Percentiles rank a stretch among this genome's conserved stretches.
Conservation (phyloP, 805 yeast species). For the Komagataella pseudopastoris region DNA sequence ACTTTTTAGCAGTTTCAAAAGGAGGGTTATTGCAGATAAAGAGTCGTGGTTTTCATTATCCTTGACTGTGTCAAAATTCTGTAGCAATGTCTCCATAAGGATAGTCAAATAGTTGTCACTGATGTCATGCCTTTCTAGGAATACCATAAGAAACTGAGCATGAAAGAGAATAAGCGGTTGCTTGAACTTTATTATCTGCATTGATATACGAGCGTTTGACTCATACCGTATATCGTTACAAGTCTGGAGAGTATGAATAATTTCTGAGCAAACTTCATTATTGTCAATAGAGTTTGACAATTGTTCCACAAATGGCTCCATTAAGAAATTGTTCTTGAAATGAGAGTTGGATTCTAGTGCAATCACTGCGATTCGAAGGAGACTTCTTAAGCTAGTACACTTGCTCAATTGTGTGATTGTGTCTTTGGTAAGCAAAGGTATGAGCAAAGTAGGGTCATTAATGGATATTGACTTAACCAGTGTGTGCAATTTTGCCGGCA, state of each 20-base stretch:
- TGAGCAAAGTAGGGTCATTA: background rate
- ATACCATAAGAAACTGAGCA: conserved; percentile 5
- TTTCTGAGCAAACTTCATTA: conserved; percentile 12
- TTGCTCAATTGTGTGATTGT: background rate
- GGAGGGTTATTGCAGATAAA: background rate
- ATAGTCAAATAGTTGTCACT: conserved; percentile 9
- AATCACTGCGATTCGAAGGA: background rate
- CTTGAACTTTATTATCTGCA: conserved; percentile 16
- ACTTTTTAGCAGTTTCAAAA: background rate
- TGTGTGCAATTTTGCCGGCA: background rate
- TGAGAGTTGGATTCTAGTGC: conserved; percentile 8
- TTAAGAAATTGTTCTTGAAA: conserved; percentile 14
- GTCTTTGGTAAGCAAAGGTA: background rate
- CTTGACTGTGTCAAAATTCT: conserved; percentile 9
- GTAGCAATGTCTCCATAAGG: conserved; percentile 11
- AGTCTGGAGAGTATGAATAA: conserved; percentile 8
- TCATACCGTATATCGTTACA: conserved; percentile 14
- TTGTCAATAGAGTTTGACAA: conserved; percentile 7
- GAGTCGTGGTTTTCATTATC: background rate
- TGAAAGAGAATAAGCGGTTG: conserved; percentile 10
- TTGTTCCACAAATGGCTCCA: conserved; percentile 8
- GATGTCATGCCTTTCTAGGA: conserved; percentile 3
- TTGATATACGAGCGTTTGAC: conserved; percentile 14
- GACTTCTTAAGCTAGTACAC: background rate
- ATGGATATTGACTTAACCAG: background rate